A percentile compares a stretch with the other conserved stretches of the same genome.
Conservation (phyloP, 78 protist genomes). For the slime mould (Dictyostelium discoideum) region dicty_2.7 NC_007088.5:4629001-4629500, state of each 20-base stretch:
- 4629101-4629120: background rate
- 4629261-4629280: background rate
- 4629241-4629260: conserved; percentile 1
- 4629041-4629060: background rate
- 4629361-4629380: conserved; percentile 4
- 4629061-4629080: background rate
- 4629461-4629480: background rate
- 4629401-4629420: background rate
- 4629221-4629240: background rate
- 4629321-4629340: too few species aligned
- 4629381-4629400: background rate
- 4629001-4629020: background rate
- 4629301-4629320: too few species aligned
- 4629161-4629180: background rate
- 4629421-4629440: background rate
- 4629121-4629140: background rate
- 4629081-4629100: background rate
- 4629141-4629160: background rate
- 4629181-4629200: background rate
- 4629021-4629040: background rate
- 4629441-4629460: background rate
- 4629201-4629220: background rate
- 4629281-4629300: too few species aligned
- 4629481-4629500: background rate
- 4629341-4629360: too few species aligned